Evolutionary conservation across 345 rosid genomes (phyloP), one percentile per base, ranked within the genome.

Genomic region (Kernera saxatilis): DNA sequence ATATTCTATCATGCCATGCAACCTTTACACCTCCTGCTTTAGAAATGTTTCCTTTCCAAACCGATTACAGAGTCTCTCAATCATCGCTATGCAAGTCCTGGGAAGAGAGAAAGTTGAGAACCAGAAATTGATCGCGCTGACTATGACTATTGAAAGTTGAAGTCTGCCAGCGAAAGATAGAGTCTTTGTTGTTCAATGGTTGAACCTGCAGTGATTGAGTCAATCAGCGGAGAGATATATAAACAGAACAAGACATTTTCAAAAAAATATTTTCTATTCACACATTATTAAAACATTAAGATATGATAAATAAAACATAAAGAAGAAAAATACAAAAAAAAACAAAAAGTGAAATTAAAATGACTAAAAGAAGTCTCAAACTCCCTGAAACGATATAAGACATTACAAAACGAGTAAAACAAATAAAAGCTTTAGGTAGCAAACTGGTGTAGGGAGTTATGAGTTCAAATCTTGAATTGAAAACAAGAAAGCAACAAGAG

Each of bases 341-440:
- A n/a, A n/a, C n/a, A n/a, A n/a, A 46, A 52, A 8, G 35, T 30
- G 36, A 54, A 69, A 54, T 30, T 29, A 13, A 46, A 61, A 21
- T 30, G 53, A 15, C 75, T 52, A 32, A 15, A 32, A 15, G 40
- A 53, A 22, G 56, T 54, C 11, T 54, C 30, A 39, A 35, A 51
- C 41, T 21, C 62, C 46, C 10, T 14, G 19, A 36, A 36, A 18
- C 56, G 27, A 61, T 54, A 71, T 40, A 62, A 44, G 8, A 54
- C 49, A 72, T 64, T 33, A 37, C 67, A 18, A 35, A 33, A 45
- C 17, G 55, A 3, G 25, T 13, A 27, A 45, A 25, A 35, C 22
- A 55, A 62, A 52, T 12, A 71, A 70, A 70, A 45, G 30, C 59
- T 65, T 46, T 46, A 65, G 37, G 44, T 56, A 56, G 52, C 60